phyloP scores from a whole-genome alignment of 805 yeast species.

The Kodamaea jinghongensis region DNA sequence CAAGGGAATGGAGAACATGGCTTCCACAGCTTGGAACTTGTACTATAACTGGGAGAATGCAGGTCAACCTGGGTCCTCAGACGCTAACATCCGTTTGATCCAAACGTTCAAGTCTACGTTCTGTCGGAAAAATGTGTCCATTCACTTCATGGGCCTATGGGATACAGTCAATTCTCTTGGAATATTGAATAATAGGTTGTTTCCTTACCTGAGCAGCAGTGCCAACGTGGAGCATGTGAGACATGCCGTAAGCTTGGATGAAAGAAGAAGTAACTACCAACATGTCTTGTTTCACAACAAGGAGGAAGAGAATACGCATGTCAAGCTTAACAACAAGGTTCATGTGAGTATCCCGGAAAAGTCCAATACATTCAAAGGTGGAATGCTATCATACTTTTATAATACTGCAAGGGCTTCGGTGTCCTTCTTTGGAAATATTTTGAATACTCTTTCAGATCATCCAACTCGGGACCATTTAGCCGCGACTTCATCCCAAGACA shows the following conservation, averaged over 20 bases:
- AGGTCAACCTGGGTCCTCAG: constrained; percentile 53
- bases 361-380: too few relatives aligned
- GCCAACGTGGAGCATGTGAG: constrained; percentile 56
- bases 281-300: constrained; percentile 54
- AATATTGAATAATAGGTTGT: constrained; percentile 51
- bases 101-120: constrained; percentile 54
- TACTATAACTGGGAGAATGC: constrained; percentile 60
- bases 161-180: constrained; percentile 72
- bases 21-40: constrained; percentile 59
- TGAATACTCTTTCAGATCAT: too few relatives aligned
- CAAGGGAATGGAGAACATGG: constrained; percentile 54
- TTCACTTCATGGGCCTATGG: constrained; percentile 65
- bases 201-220: constrained; percentile 55
- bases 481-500: constrained; percentile 19
- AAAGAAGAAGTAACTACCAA: constrained; percentile 60
- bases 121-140: constrained; percentile 41
- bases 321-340: too few relatives aligned
- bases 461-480: too few relatives aligned
- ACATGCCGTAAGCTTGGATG: constrained; percentile 68
- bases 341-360: too few relatives aligned
- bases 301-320: too few relatives aligned
- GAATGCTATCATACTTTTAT: too few relatives aligned
- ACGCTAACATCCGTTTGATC: constrained; percentile 38
- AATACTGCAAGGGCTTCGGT: too few relatives aligned
- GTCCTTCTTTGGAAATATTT: too few relatives aligned